Conservation (phyloP, 345 rosid species). For the Erucastrum elatum region DNA sequence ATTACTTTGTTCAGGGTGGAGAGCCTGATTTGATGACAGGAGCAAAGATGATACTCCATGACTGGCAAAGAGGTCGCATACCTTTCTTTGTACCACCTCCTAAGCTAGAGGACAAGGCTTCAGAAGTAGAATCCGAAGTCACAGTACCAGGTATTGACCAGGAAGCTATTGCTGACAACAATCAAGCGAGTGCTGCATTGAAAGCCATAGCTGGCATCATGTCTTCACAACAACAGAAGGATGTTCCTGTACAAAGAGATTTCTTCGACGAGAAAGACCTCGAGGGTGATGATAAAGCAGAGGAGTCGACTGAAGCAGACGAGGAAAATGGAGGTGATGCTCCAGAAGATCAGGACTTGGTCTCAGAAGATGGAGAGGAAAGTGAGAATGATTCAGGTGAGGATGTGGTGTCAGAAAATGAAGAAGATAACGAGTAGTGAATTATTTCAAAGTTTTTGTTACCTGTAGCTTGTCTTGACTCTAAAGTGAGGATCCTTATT, state of each 20-base stretch:
- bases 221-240: slow-evolving; percentile 69
- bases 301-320: slow-evolving; percentile 18
- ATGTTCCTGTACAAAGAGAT: slow-evolving; percentile 77
- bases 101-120: slow-evolving; percentile 36
- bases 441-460: slow-evolving; percentile 5
- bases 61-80: slow-evolving; percentile 93
- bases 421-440: slow-evolving; percentile 5
- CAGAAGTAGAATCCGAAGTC: slow-evolving; percentile 47
- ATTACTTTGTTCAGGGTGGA: slow-evolving; percentile 59
- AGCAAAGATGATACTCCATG: slow-evolving; percentile 94
- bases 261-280: slow-evolving; percentile 65
- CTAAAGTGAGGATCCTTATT: background rate
- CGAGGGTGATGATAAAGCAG: slow-evolving; percentile 32
- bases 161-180: slow-evolving; percentile 52
- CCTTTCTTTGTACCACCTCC: slow-evolving; percentile 94
- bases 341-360: slow-evolving; percentile 10
- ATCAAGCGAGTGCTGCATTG: slow-evolving; percentile 62
- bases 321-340: slow-evolving; percentile 24
- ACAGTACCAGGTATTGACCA: slow-evolving; percentile 42
- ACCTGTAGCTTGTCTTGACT: background rate
- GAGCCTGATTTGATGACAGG: slow-evolving; percentile 85
- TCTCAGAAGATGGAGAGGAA: slow-evolving; percentile 27
- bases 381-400: slow-evolving; percentile 23
- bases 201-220: slow-evolving; percentile 74
- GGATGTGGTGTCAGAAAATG: slow-evolving; percentile 17